These are phyloP conservation scores for Schwanniomyces sp. DNA, from an alignment of 805 yeast species.

Conservation along the genomic window DNA sequence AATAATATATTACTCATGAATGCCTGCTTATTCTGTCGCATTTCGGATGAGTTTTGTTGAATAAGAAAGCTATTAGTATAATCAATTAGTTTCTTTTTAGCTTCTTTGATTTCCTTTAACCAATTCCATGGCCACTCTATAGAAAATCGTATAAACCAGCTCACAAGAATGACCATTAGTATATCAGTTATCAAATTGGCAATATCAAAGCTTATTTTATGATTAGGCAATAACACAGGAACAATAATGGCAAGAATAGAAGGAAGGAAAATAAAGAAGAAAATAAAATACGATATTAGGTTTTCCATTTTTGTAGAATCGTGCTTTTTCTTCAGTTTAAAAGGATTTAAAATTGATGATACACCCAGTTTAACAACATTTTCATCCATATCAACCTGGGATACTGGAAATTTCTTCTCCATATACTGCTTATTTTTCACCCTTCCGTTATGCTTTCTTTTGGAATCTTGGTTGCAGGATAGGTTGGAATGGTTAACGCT, in stretches of 20 bases:
- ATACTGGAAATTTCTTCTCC: background rate
- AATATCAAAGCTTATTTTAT: slow-evolving; percentile 13
- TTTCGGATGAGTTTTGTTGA: background rate
- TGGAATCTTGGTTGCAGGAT: background rate
- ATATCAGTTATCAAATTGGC: slow-evolving; percentile 30
- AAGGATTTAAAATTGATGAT: slow-evolving; percentile 6
- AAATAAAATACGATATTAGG: slow-evolving; percentile 17
- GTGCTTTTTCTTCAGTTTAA: background rate
- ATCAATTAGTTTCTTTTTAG: slow-evolving; percentile 13
- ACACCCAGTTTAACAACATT: slow-evolving; percentile 7
- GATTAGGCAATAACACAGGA: slow-evolving; percentile 16
- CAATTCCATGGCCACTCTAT: slow-evolving; percentile 47
- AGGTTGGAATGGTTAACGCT: background rate
- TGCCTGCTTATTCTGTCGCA: slow-evolving; percentile 2
- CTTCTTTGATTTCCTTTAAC: slow-evolving; percentile 23
- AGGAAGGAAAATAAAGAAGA: slow-evolving; percentile 21
- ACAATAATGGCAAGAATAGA: slow-evolving; percentile 22
- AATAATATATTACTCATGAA: slow-evolving; percentile 7
- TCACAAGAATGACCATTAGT: slow-evolving; percentile 28
- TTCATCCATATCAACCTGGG: slow-evolving; percentile 3
- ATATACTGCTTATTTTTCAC: background rate
- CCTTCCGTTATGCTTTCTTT: background rate
- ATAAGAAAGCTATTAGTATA: slow-evolving; percentile 9
- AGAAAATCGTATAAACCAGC: slow-evolving; percentile 32
- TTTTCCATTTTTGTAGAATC: slow-evolving; percentile 11